Evolutionary conservation across 768 basidiomycete genomes (phyloP).

Genomic region (Suillus subaureus): DNA sequence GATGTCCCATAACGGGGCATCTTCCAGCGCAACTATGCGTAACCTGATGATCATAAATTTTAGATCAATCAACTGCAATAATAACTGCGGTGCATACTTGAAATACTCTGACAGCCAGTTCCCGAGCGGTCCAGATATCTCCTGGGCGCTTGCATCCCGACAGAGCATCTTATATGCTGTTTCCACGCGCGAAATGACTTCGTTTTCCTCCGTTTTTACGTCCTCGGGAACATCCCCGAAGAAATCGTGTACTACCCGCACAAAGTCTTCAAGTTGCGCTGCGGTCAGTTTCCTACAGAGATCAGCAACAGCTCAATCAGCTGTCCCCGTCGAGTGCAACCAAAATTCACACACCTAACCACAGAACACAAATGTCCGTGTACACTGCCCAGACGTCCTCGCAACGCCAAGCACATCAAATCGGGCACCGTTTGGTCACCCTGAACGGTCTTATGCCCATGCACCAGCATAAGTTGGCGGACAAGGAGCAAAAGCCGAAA

Average conservation of each 20-base stretch:
- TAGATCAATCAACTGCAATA: not conserved
- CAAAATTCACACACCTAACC: conserved; percentile 44
- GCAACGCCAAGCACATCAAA: conserved; percentile 48
- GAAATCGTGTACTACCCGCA: conserved; percentile 44
- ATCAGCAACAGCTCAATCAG: conserved; percentile 4
- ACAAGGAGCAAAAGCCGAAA: conserved; percentile 49
- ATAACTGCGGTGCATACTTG: conserved; percentile 37
- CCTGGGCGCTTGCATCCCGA: conserved; percentile 21
- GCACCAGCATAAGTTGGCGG: conserved; percentile 43
- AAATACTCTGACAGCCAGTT: conserved; percentile 56
- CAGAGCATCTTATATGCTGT: conserved; percentile 18
- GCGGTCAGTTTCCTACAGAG: conserved; percentile 43
- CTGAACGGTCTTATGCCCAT: conserved; percentile 45
- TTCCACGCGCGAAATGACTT: conserved; percentile 27
- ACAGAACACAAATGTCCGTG: conserved; percentile 48
- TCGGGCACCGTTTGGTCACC: conserved; percentile 33
- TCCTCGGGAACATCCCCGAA: conserved; percentile 36
- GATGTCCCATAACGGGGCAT: conserved; percentile 60
- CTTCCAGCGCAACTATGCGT: conserved; percentile 49
- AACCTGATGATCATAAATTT: conserved; percentile 34
- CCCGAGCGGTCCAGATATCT: conserved; percentile 35
- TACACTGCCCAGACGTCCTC: conserved; percentile 45
- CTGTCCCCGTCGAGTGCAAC: conserved; percentile 4
- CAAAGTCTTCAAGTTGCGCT: conserved; percentile 37
- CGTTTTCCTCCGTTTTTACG: conserved; percentile 38